These are phyloP conservation scores for Epithemia pelagica DNA, from an alignment of 108 stramenopile genomes.

Conservation along the genomic window DNA sequence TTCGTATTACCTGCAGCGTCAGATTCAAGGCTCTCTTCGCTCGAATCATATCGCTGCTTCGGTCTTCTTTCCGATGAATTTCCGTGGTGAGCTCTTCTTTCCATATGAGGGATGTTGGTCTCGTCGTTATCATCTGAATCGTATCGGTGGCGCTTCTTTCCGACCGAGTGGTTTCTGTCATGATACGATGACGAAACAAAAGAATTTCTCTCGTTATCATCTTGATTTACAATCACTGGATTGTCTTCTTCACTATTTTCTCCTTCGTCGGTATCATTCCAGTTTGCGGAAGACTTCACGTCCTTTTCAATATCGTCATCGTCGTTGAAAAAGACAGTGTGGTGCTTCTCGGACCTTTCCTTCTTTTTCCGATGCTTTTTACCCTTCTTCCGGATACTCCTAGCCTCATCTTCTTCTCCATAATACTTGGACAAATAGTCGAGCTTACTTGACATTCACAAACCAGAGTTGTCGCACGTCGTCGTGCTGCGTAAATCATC, in stretches of 20 bases:
- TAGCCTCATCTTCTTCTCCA: neutral
- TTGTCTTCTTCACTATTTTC: neutral
- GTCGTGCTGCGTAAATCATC: too few species aligned
- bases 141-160: neutral
- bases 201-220: neutral
- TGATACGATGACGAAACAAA: too few species aligned
- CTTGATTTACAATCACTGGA: neutral
- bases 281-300: too few species aligned
- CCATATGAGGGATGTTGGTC: too few species aligned
- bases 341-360: too few species aligned
- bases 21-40: constrained; percentile 12
- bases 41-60: constrained; percentile 15
- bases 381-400: neutral
- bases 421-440: constrained; percentile 51
- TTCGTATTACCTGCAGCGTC: neutral
- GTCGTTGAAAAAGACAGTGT: too few species aligned
- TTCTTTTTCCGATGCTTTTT: too few species aligned
- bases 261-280: neutral
- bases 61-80: neutral
- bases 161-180: too few species aligned
- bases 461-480: too few species aligned
- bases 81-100: neutral
- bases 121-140: neutral
- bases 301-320: too few species aligned
- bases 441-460: constrained; percentile 24